Evolutionary conservation across 2,329 filamentous ascomycete species (phyloP).

Genomic region (Samsoniella hepiali): DNA sequence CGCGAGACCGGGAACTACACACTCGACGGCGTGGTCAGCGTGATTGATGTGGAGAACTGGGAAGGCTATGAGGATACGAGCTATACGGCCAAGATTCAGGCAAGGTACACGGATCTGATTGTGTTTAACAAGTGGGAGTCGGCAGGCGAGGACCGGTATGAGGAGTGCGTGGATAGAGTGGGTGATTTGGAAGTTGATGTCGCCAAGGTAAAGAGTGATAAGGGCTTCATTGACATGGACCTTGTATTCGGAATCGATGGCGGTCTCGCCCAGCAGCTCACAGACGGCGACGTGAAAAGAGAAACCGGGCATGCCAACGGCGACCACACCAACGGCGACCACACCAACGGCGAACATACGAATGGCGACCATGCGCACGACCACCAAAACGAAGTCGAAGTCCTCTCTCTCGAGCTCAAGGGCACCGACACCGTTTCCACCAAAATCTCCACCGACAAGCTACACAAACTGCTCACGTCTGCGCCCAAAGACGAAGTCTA

Average conservation of each 20-base stretch:
- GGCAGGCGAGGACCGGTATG: constrained; percentile 69
- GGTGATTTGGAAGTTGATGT: constrained; percentile 78
- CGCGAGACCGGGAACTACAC: constrained; percentile 66
- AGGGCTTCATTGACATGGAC: constrained; percentile 72
- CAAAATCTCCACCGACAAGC: constrained; percentile 55
- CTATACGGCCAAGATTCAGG: constrained; percentile 85
- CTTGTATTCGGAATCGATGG: constrained; percentile 86
- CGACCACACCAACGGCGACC: constrained; percentile 28
- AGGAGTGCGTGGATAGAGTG: constrained; percentile 73
- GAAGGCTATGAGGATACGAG: constrained; percentile 86
- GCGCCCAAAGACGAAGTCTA: constrained; percentile 94
- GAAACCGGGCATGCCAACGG: constrained; percentile 24
- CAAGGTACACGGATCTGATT: constrained; percentile 83
- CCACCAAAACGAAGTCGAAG: constrained; percentile 87
- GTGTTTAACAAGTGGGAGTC: constrained; percentile 92
- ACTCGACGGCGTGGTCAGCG: constrained; percentile 83
- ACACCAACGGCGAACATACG: constrained; percentile 28
- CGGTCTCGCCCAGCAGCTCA: constrained; percentile 61
- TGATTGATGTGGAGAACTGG: constrained; percentile 96
- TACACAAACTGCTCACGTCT: constrained; percentile 63
- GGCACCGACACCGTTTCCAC: constrained; percentile 31
- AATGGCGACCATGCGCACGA: constrained; percentile 37
- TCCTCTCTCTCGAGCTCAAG: constrained; percentile 74
- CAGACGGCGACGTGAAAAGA: constrained; percentile 36
- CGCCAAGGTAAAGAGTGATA: constrained; percentile 80